A percentile compares a stretch with the other conserved stretches of the same genome.
Evolutionary conservation across 1,284 basidiomycete species (phyloP).

Genomic region (Malassezia sp.): DNA sequence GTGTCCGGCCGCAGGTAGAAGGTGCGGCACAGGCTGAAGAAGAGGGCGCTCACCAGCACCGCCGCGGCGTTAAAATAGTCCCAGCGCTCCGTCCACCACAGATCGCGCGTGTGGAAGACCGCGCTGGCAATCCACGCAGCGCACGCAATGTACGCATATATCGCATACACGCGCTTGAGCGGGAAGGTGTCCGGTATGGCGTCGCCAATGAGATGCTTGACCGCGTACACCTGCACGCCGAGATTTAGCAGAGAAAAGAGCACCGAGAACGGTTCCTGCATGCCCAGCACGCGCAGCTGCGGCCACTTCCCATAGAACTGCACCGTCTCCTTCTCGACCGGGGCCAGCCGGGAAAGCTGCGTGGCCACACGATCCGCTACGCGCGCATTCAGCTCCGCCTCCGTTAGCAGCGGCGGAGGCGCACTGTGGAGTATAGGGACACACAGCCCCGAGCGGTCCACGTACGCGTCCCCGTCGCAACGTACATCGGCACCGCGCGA

Average conservation of each 20-base stretch:
- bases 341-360: constrained; percentile 21
- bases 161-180: constrained; percentile 60
- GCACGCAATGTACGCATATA: constrained; percentile 62
- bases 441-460: constrained; percentile 3
- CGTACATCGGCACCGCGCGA: neutral
- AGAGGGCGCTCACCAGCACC: constrained; percentile 60
- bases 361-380: constrained; percentile 14
- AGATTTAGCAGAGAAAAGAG: constrained; percentile 77
- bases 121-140: constrained; percentile 89
- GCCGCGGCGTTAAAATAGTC: constrained; percentile 92
- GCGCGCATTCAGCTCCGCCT: neutral
- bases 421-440: neutral
- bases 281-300: constrained; percentile 55
- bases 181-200: constrained; percentile 32
- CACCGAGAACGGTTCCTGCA: constrained; percentile 85
- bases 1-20: constrained; percentile 30
- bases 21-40: constrained; percentile 49
- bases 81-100: constrained; percentile 69
- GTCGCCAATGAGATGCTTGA: constrained; percentile 21
- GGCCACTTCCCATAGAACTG: constrained; percentile 69
- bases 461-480: constrained; percentile 1
- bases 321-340: constrained; percentile 42
- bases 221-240: constrained; percentile 48
- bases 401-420: constrained; percentile 6
- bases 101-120: constrained; percentile 84